Percentiles rank a stretch among this genome's conserved stretches.
These are phyloP conservation scores for Neurospora sp. DNA, from an alignment of 495 filamentous ascomycete genomes.

Conservation along the genomic window DNA sequence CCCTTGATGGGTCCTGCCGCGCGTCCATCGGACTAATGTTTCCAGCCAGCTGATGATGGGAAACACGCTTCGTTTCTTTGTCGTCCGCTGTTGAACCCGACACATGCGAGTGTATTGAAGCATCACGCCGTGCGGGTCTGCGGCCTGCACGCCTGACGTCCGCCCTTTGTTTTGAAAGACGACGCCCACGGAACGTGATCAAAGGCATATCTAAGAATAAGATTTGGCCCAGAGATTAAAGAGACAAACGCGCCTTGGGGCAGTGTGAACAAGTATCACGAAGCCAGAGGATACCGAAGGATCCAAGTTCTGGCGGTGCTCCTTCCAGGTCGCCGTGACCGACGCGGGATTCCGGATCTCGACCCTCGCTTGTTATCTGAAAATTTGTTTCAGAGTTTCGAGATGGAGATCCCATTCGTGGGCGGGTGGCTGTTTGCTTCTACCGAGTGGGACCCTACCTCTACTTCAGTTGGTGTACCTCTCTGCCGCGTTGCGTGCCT, in stretches of 20 bases:
- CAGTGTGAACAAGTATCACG: background rate
- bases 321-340: background rate
- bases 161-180: background rate
- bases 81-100: background rate
- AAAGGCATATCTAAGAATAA: background rate
- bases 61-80: background rate
- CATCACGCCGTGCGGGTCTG: background rate
- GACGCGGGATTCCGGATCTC: background rate
- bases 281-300: background rate
- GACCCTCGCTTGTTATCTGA: background rate
- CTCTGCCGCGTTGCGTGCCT: background rate
- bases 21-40: background rate
- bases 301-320: background rate
- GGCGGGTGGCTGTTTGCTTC: background rate
- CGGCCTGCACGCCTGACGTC: background rate
- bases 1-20: background rate
- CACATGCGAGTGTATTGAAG: background rate
- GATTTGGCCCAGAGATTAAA: background rate
- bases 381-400: background rate
- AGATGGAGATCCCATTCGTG: background rate
- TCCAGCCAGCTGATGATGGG: background rate
- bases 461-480: background rate
- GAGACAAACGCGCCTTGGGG: background rate
- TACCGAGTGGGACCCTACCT: background rate
- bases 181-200: background rate